Evolutionary conservation across 768 basidiomycete genomes (phyloP), one percentile per base, ranked within the genome.

Genomic region (Crassisporium funariophilum): DNA sequence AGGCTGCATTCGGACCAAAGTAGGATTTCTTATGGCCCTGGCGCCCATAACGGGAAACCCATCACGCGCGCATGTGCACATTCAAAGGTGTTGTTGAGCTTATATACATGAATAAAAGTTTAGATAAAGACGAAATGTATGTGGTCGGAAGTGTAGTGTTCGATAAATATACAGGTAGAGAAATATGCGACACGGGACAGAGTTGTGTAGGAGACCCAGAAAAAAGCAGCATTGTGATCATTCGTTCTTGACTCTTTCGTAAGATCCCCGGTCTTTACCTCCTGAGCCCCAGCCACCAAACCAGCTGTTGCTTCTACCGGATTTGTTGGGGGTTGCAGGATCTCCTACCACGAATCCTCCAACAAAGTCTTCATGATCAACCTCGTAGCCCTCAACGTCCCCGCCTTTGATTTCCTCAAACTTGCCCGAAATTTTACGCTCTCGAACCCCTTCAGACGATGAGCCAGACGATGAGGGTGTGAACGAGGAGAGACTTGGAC

Each of bases 381-480:
- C 69, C 44, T 82, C 78, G 45, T 86, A 79, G 5, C 80, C 83
- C 50, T 89, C 87, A 11, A 73, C 75, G 52, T 89, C 86, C 46
- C 82, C 84, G 33, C 83, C 80, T 49, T 84, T 81, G 2, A 83
- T 76, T 66, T 89, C 84, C 54, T 88, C 88, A 51, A 84, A 85
- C 48, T 67, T 69, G 20, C 74, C 74, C 38, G 70, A 71, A 12
- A 68, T 69, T 9, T 71, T 66, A 35, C 81, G 72, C 57, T 75
- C 77, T 31, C 81, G 71, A 5, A 75, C 38, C 17, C 59, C 46
- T 7, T 44, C 39, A 3, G 35, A 46, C 4, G 55, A 55, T 1
- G 54, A 55, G 52, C 59, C 42, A 4, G 62, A 63, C n/a, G 59
- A 37, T 49, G 57, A 38, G 2, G 56, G 39, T 8, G 57, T 48